Conservation (phyloP, 495 filamentous ascomycete genomes). For the Penicillium waksmanii region DNA sequence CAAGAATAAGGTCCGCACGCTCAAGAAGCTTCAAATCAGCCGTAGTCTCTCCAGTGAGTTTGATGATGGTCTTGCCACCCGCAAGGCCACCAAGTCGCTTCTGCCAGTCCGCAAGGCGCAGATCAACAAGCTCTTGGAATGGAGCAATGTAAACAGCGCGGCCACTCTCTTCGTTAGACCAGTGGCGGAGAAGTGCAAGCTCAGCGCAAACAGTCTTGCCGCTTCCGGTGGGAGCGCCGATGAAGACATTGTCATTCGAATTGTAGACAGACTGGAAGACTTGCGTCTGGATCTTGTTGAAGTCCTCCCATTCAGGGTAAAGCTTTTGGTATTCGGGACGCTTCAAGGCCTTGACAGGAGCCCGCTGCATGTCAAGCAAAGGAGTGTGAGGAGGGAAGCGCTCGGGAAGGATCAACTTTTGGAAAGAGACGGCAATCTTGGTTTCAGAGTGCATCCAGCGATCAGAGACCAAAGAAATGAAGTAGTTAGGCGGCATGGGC, state of each 20-base stretch:
- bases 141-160: slow-evolving; percentile 94
- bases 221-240: slow-evolving; percentile 87
- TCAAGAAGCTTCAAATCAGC: slow-evolving; percentile 90
- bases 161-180: slow-evolving; percentile 69
- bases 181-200: slow-evolving; percentile 87
- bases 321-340: slow-evolving; percentile 77
- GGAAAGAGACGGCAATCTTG: slow-evolving; percentile 89
- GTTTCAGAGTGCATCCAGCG: slow-evolving; percentile 98
- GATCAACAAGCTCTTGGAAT: slow-evolving; percentile 92
- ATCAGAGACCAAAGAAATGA: slow-evolving; percentile 91
- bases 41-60: slow-evolving; percentile 91
- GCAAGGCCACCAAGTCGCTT: slow-evolving; percentile 70
- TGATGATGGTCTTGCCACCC: slow-evolving; percentile 90
- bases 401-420: slow-evolving; percentile 90
- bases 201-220: slow-evolving; percentile 98
- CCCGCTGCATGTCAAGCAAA: slow-evolving; percentile 84
- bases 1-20: slow-evolving; percentile 86
- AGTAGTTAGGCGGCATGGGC: slow-evolving; percentile 98
- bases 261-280: slow-evolving; percentile 91
- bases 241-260: slow-evolving; percentile 88
- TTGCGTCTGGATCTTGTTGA: slow-evolving; percentile 98
- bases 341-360: slow-evolving; percentile 87
- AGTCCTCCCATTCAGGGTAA: slow-evolving; percentile 83
- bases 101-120: slow-evolving; percentile 79
- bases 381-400: slow-evolving; percentile 95